Percentiles rank a stretch among this genome's conserved stretches.
phyloP scores from a whole-genome alignment of 305 asterid species.

The Fraxinus albicans region DNA sequence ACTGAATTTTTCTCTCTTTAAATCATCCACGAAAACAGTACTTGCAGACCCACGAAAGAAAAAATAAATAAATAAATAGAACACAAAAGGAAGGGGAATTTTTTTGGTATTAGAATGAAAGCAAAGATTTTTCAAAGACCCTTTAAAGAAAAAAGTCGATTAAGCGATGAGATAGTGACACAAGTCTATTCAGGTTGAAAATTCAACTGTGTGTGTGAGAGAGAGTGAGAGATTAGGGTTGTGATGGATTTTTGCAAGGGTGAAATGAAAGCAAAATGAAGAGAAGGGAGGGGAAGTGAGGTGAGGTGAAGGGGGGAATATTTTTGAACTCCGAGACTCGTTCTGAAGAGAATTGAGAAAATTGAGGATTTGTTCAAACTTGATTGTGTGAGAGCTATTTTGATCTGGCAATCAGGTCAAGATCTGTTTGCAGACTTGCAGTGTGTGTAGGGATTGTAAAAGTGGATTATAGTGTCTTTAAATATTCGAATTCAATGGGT shows the following conservation, averaged over 20 bases:
- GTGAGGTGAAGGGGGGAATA: conserved; percentile 8
- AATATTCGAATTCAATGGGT: not conserved
- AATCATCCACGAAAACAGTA: conserved; percentile 22
- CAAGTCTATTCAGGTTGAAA: conserved; percentile 22
- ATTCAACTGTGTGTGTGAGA: conserved; percentile 7
- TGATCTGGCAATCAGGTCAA: not conserved
- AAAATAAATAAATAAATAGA: not conserved
- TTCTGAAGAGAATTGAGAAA: not conserved
- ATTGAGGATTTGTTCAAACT: not conserved
- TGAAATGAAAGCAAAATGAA: conserved; percentile 25
- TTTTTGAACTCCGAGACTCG: conserved; percentile 35
- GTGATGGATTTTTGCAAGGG: conserved; percentile 12
- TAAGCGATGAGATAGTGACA: conserved; percentile 23
- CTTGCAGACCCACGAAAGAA: not conserved
- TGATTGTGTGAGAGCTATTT: not conserved
- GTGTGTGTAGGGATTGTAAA: not conserved
- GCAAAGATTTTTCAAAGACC: conserved; percentile 22
- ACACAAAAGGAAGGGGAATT: not conserved
- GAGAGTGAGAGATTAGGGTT: conserved; percentile 41
- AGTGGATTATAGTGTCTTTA: not conserved
- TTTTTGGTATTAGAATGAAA: conserved; percentile 13
- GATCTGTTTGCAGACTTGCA: not conserved
- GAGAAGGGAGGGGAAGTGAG: not conserved
- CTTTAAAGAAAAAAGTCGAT: conserved; percentile 23
- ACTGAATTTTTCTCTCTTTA: not conserved